Base-by-base conservation (phyloP, 176 grass and related monocot species). In the Miscanthus lutarioriparius region DNA sequence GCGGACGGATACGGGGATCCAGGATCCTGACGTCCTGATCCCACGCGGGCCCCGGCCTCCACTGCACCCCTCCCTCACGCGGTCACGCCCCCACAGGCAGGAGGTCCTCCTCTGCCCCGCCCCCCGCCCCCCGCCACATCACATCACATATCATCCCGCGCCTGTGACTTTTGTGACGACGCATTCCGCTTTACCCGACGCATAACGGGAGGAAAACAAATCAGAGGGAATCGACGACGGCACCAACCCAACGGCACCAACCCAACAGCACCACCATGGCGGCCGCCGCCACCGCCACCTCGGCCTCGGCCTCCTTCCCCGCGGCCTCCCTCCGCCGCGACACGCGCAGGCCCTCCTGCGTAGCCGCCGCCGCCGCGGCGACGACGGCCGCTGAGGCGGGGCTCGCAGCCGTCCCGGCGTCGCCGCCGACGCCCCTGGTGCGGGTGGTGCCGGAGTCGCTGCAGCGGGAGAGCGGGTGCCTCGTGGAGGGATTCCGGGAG, bases 371-470 rank as follows among this genome's bases (percentile, higher is more conserved):
- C 32, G 19, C 83, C 0, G 17, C 81, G 33, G 6, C 69, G 48
- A 1, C 77, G 64, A 10, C 77, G 15, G 45, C 86, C 39, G 74
- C 61, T 15, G 82, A 75, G 63, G 69, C 43, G 51, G 79, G 49
- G 30, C 80, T 86, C 3, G 33, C 59, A 33, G 78, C 86, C 26
- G 72, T 71, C 36, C 71, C 85, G 17, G 25, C 77, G 14, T 10
- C 80, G 15, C 64, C 81, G 10, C 65, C 87, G 69, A 33, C 23
- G 56, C 74, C 79, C 10, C 44, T 95, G 35, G 77, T 90, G 83
- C 92, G 85, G 81, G 88, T 85, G 45, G 51, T 35, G 40, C 83
- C 91, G 30, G 91, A 96, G 71, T 96, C 96, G 44, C 78, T 99
- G 73, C 86, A 92, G 86, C 79, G 77, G 26, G 81, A 54, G 22